Evolutionary conservation across 768 basidiomycete genomes (phyloP), one percentile per base, ranked within the genome.

Genomic region (Leccinum imitatum): DNA sequence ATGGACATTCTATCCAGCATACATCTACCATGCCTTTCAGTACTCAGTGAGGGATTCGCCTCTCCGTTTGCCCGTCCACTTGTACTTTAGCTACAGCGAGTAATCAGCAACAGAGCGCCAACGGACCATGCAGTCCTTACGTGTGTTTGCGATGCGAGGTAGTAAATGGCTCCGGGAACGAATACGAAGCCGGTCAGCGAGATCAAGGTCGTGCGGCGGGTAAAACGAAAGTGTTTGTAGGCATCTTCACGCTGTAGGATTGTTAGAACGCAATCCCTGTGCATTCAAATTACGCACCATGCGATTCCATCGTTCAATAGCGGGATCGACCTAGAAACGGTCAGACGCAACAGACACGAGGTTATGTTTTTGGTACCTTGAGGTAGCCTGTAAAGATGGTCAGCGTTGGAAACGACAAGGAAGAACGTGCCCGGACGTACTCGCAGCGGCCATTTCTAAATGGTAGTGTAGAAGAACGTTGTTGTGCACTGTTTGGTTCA

Each of bases 201-300:
- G 48, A 86, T 82, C 66, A 87, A 79, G 27, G 88, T 81, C 23
- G 87, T 85, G 58, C 82, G 77, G 30, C 77, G 83, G 37, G 91
- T 95, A 80, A 91, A 93, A 41, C 83, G 84, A 74, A 95, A 96
- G 69, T 86, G 81, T 69, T 88, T 79, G 75, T 93, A 92, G n/a
- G 85, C 90, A 63, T 86, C 82, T 72, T 95, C 93, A 46, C 93
- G 87, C 93, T 95, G 59, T 50, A 44, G 2, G 19, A 3, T 27
- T 35, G 50, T 51, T 37, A 57, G 35, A 62, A 37, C 37, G 47
- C 21, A 4, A 41, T 17, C 9, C 13, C 30, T 50, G 21, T 6
- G 51, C 53, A 35, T 46, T 44, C 6, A 57, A 56, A 61, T 70
- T n/a, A 67, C 70, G 31, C 55, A 86, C 86, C 86, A 87, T 86